Evolutionary conservation across 2,329 filamentous ascomycete genomes (phyloP).

Genomic region (Rhynchosporium agropyri): DNA sequence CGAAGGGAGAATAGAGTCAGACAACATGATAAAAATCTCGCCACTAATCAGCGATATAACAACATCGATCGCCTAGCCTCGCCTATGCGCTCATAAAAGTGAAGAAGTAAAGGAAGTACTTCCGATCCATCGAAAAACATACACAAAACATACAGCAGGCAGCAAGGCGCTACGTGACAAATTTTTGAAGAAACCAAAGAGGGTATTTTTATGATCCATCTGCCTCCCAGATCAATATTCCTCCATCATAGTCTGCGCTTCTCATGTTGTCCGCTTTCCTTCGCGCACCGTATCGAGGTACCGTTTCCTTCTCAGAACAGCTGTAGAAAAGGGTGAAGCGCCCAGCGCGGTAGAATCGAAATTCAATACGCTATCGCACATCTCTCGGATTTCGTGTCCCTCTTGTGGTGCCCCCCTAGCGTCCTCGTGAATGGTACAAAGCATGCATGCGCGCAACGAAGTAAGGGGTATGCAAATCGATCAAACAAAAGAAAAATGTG

Average conservation of each 20-base stretch:
- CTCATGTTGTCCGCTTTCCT: neutral
- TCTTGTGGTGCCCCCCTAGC: neutral
- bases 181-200: neutral
- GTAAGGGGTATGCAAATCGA: slow-evolving; percentile 32
- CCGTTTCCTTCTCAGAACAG: neutral
- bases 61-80: neutral
- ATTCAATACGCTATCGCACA: slow-evolving; percentile 13
- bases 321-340: slow-evolving; percentile 2
- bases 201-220: slow-evolving; percentile 4
- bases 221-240: slow-evolving; percentile 11
- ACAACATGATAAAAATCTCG: slow-evolving; percentile 12
- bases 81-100: neutral
- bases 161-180: slow-evolving; percentile 12
- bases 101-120: neutral
- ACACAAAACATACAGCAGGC: slow-evolving; percentile 16
- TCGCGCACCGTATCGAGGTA: slow-evolving; percentile 7
- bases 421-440: slow-evolving; percentile 12
- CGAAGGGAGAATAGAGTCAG: neutral
- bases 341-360: slow-evolving; percentile 14
- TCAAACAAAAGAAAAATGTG: slow-evolving; percentile 27
- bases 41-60: neutral
- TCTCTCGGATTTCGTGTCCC: slow-evolving; percentile 4
- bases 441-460: slow-evolving; percentile 18
- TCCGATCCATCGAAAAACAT: slow-evolving; percentile 13
- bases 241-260: slow-evolving; percentile 4